phyloP scores from a whole-genome alignment of 2,329 filamentous ascomycete species.

The Exophiala alcalophila region DNA sequence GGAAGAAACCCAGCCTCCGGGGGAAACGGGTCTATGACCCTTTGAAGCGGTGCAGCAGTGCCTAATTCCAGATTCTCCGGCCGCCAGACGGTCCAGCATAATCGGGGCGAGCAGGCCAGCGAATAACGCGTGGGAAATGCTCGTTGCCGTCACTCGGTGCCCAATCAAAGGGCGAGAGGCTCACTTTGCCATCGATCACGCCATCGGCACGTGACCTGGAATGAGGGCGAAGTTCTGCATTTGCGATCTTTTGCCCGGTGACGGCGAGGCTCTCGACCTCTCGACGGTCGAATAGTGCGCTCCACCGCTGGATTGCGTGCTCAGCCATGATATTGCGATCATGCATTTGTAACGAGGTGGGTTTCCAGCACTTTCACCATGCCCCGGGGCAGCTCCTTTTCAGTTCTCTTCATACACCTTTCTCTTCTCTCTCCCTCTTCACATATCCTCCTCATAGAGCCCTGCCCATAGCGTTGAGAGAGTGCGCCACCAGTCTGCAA shows the following conservation, averaged over 20 bases:
- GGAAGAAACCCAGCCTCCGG: no score
- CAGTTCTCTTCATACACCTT: slow-evolving; percentile 4
- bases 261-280: slow-evolving; percentile 22
- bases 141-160: slow-evolving; percentile 2
- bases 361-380: slow-evolving; percentile 17
- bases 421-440: slow-evolving; percentile 10
- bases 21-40: no score
- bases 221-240: slow-evolving; percentile 7
- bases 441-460: background rate
- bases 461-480: background rate
- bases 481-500: slow-evolving; percentile 7
- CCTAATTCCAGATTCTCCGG: no score
- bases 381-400: slow-evolving; percentile 2
- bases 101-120: slow-evolving; percentile 12
- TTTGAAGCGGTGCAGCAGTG: no score
- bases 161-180: slow-evolving; percentile 13
- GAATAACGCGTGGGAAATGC: slow-evolving; percentile 3
- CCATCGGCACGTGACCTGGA: slow-evolving; percentile 21
- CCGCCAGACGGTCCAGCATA: no score
- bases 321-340: slow-evolving; percentile 23
- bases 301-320: slow-evolving; percentile 26
- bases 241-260: slow-evolving; percentile 13
- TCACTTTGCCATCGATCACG: slow-evolving; percentile 15
- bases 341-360: slow-evolving; percentile 27
- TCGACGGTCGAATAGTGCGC: no score